Evolutionary conservation across 2,329 filamentous ascomycete genomes (phyloP).

Genomic region (Aspergillus tubingensis): DNA sequence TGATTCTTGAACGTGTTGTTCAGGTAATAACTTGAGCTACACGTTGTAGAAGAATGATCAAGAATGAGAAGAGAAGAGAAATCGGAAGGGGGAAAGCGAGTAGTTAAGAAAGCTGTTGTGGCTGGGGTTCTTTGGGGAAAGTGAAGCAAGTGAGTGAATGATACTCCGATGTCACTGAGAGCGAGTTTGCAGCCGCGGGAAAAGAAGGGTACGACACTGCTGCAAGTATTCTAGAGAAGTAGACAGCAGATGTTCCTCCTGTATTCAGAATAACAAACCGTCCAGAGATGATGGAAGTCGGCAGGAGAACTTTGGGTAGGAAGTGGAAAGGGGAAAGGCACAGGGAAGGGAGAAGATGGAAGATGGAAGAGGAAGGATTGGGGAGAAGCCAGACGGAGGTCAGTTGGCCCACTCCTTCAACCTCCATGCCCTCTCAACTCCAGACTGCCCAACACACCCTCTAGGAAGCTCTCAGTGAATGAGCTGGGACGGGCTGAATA

Average conservation of each 20-base stretch:
- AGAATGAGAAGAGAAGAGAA: not conserved
- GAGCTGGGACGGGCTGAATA: not conserved
- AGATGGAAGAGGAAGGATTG: conserved; percentile 7
- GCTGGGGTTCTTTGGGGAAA: not conserved
- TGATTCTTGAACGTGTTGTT: not conserved
- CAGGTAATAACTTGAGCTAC: not conserved
- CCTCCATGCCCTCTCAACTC: conserved; percentile 9
- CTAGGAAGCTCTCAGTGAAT: not conserved
- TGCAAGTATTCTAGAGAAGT: not conserved
- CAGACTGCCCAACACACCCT: conserved; percentile 7
- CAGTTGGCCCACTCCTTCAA: conserved; percentile 17
- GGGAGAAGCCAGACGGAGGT: conserved; percentile 14
- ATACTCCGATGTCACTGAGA: not conserved
- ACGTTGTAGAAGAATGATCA: not conserved
- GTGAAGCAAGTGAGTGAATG: conserved; percentile 3
- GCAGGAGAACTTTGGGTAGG: not conserved
- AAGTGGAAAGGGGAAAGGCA: conserved; percentile 5
- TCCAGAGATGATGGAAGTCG: not conserved
- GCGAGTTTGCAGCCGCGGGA: not conserved
- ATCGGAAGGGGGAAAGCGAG: not conserved
- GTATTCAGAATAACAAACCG: not conserved
- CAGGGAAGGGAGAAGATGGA: conserved; percentile 9
- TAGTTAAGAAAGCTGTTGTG: not conserved
- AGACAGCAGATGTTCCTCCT: not conserved
- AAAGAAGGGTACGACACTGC: not conserved